phyloP scores from a whole-genome alignment of 169 alveolate species.

The Ichthyophthirius multifiliis region DNA sequence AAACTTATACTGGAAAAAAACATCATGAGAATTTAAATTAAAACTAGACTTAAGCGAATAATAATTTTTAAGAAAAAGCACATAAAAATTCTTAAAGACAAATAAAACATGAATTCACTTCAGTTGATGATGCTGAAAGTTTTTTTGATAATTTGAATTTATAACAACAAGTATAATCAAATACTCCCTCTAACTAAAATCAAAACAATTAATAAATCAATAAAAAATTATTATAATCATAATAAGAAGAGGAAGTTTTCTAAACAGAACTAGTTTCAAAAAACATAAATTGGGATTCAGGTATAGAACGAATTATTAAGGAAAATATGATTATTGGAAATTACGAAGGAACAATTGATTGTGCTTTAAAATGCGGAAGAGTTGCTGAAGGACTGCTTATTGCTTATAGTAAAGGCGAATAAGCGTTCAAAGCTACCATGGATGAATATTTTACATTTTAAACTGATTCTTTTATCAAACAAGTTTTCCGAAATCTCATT shows the following conservation, averaged over 20 bases:
- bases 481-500: constrained; percentile 63
- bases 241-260: neutral
- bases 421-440: constrained; percentile 67
- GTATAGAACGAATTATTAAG: constrained; percentile 77
- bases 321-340: constrained; percentile 77
- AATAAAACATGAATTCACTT: neutral
- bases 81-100: neutral
- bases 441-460: constrained; percentile 64
- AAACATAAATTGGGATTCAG: constrained; percentile 44
- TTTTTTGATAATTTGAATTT: neutral
- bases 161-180: neutral
- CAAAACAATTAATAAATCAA: too few species aligned
- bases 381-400: constrained; percentile 77
- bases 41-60: neutral
- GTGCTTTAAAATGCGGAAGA: constrained; percentile 80
- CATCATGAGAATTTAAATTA: neutral
- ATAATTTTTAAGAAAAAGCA: neutral
- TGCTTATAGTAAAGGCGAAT: constrained; percentile 67
- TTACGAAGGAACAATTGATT: constrained; percentile 82
- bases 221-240: too few species aligned
- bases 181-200: neutral
- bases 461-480: constrained; percentile 77
- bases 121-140: neutral
- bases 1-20: constrained; percentile 71
- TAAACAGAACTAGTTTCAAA: neutral